phyloP scores from a whole-genome alignment of 176 grass and related monocot species.

The Eleusine indica region DNA sequence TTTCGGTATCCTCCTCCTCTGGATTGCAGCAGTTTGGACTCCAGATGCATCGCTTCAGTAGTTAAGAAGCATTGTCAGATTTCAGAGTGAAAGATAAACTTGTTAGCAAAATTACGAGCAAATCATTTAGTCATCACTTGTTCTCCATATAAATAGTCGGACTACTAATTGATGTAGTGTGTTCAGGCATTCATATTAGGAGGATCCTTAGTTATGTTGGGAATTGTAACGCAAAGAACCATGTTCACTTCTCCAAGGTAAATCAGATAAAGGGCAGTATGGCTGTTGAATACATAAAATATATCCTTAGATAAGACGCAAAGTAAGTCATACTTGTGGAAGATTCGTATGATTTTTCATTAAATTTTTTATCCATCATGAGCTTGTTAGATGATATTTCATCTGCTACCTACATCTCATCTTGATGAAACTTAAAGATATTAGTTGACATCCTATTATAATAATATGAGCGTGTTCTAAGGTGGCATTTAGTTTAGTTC shows the following conservation, averaged over 20 bases:
- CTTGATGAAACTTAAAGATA: neutral
- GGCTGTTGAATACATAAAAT: neutral
- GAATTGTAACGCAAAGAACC: neutral
- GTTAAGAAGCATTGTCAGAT: constrained; percentile 10
- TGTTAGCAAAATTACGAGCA: neutral
- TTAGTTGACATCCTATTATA: neutral
- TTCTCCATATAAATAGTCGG: neutral
- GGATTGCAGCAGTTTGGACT: constrained; percentile 50
- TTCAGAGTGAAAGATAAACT: neutral
- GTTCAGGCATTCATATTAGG: neutral
- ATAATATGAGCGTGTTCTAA: neutral
- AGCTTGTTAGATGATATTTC: neutral
- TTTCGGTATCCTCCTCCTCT: constrained; percentile 44
- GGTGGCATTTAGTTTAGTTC: neutral
- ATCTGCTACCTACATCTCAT: neutral
- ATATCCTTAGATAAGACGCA: neutral
- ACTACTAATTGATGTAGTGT: neutral
- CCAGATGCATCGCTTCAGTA: constrained; percentile 61
- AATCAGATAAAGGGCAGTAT: neutral
- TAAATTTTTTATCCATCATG: neutral
- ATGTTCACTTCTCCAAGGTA: neutral
- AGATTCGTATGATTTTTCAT: neutral
- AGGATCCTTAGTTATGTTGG: neutral
- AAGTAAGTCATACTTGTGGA: neutral
- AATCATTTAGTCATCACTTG: neutral